Base-by-base conservation (phyloP, 2,329 filamentous ascomycete genomes). In the Fonsecaea pugnacius region DNA sequence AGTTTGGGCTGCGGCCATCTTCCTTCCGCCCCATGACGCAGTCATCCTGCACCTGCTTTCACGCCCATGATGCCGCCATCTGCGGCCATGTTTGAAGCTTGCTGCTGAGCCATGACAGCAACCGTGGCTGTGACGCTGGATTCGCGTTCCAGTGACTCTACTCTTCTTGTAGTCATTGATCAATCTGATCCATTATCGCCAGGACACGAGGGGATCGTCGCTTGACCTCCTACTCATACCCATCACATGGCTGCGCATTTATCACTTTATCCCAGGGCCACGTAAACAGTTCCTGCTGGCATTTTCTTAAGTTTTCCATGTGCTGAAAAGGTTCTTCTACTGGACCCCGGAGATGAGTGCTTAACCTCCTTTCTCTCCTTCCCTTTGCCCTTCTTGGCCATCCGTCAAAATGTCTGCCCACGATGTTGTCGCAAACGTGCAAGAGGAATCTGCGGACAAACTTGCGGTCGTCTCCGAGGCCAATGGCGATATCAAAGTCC, bases 401-500 rank as follows among this genome's bases (percentile, higher is more conserved):
- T 53, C 50, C 2, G 21, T 48, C 36, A 16, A 38, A 33, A 63
- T 63, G 61, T 38, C 43, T 32, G 48, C 61, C 16, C 18, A 51
- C 18, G 46, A 50, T 21, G 30, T 46, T 9, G 32, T 36, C 46
- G 36, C 58, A 54, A 61, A 46, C n/a, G 35, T 55, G 21, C 53
- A 57, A 36, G n/a, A 24, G 30, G 56, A 57, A 56, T 14, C 46
- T 21, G 55, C 58, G 30, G 38, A 60, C 33, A 59, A 57, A 56
- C n/a, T 46, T 18, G 55, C 53, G 21, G 21, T 56, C 27, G 38
- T 38, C 8, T 30, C 63, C 21, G 24, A 48, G 21, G 21, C 43
- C 27, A 67, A 65, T 67, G 63, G 62, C 51, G 56, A 38, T 46
- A 24, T 55, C 53, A 65, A 60, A 48, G 36, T 59, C 3, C 64